phyloP scores from a whole-genome alignment of 768 basidiomycete species.

The Mycena amicta region DNA sequence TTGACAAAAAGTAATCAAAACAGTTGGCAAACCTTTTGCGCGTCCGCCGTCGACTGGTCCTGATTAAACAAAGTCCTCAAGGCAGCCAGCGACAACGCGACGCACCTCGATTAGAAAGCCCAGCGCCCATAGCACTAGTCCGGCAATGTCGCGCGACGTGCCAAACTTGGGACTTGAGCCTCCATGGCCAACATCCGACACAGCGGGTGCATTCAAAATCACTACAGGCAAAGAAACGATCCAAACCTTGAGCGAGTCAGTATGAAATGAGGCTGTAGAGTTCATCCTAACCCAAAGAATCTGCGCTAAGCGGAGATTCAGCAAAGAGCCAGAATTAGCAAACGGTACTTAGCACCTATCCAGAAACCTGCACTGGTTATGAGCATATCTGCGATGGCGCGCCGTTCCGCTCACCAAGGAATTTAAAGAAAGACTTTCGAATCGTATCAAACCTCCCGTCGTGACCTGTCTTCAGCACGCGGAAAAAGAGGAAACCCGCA shows the following conservation, averaged over 20 bases:
- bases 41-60: neutral
- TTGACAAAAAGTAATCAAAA: neutral
- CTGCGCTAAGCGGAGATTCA: slow-evolving; percentile 39
- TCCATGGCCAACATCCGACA: slow-evolving; percentile 47
- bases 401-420: slow-evolving; percentile 56
- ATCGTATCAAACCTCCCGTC: slow-evolving; percentile 72
- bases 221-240: slow-evolving; percentile 62
- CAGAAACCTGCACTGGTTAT: slow-evolving; percentile 46
- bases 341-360: slow-evolving; percentile 44
- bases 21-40: slow-evolving; percentile 8
- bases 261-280: neutral
- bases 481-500: slow-evolving; percentile 67
- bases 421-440: slow-evolving; percentile 64
- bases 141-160: slow-evolving; percentile 62
- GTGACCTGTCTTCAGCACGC: slow-evolving; percentile 68
- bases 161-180: slow-evolving; percentile 62
- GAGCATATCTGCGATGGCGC: too few relatives aligned
- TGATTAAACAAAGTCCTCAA: too few relatives aligned
- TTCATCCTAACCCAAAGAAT: slow-evolving; percentile 52
- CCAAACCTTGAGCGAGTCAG: slow-evolving; percentile 46
- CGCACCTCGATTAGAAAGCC: slow-evolving; percentile 56
- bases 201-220: slow-evolving; percentile 68
- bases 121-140: slow-evolving; percentile 60
- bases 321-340: neutral
- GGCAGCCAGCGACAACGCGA: slow-evolving; percentile 12